Evolutionary conservation across 768 basidiomycete species (phyloP).

Genomic region (Boletus huronensis): DNA sequence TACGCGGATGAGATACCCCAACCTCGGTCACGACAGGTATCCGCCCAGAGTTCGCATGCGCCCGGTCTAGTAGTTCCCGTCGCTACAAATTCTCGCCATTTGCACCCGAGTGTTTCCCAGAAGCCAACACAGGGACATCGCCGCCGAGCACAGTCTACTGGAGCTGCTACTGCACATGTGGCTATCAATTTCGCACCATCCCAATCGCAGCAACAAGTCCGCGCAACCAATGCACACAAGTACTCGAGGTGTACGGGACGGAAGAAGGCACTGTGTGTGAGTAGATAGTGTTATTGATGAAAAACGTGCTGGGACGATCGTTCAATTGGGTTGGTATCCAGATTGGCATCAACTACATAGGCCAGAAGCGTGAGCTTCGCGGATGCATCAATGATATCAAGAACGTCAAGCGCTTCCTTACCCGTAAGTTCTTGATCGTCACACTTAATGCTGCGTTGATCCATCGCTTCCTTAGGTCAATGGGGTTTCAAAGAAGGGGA

Average conservation of each 20-base stretch:
- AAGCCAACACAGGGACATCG: constrained; percentile 14
- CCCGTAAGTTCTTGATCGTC: constrained; percentile 38
- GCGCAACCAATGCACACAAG: constrained; percentile 23
- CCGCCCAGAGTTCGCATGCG: constrained; percentile 4
- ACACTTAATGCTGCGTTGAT: neutral
- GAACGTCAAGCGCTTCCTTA: constrained; percentile 66
- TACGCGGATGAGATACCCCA: constrained; percentile 17
- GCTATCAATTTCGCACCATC: constrained; percentile 2
- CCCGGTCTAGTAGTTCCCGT: neutral
- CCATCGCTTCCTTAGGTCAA: constrained; percentile 25
- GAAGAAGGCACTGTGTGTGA: constrained; percentile 49
- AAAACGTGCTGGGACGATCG: neutral
- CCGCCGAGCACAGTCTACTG: constrained; percentile 21
- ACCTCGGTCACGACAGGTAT: constrained; percentile 8
- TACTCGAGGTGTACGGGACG: constrained; percentile 50
- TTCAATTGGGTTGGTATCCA: constrained; percentile 21
- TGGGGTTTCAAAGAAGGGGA: constrained; percentile 51
- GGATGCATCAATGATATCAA: constrained; percentile 84
- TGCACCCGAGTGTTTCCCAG: neutral
- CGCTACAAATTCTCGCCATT: neutral
- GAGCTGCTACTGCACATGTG: constrained; percentile 4
- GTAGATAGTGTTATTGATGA: constrained; percentile 3
- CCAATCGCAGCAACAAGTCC: constrained; percentile 1
- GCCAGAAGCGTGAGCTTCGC: constrained; percentile 56
- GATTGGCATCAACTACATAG: constrained; percentile 81